A percentile compares a stretch with the other conserved stretches of the same genome.
Conservation (phyloP, 805 yeast species). For the Saccharomycopsis vini region DNA sequence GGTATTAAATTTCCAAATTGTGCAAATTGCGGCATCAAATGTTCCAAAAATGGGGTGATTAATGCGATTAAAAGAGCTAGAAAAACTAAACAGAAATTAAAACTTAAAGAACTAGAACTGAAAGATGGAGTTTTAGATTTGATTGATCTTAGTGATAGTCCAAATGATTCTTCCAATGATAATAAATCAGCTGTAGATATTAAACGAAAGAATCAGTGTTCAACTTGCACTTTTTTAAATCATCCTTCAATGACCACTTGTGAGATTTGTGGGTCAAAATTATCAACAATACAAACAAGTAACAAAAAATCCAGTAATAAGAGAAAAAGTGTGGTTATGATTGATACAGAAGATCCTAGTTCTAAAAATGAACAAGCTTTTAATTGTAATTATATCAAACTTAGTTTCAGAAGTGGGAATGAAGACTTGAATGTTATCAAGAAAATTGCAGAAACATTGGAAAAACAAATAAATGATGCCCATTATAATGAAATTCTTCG, state of each 20-base stretch:
- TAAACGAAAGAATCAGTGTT: constrained; percentile 33
- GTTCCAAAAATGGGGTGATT: constrained; percentile 30
- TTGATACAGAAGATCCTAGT: constrained; percentile 2
- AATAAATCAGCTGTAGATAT: neutral
- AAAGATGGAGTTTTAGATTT: neutral
- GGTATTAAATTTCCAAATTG: constrained; percentile 36
- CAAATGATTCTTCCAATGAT: too few species aligned
- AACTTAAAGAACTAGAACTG: constrained; percentile 4
- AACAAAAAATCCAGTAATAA: neutral
- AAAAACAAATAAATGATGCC: constrained; percentile 9
- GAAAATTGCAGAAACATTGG: constrained; percentile 6
- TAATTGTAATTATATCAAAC: constrained; percentile 11
- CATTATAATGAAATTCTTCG: constrained; percentile 1
- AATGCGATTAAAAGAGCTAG: constrained; percentile 23
- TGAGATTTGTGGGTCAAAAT: constrained; percentile 75
- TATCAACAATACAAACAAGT: constrained; percentile 24
- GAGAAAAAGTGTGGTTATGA: neutral
- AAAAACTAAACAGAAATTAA: neutral
- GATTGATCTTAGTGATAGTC: constrained; percentile 7
- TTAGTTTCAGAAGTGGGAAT: constrained; percentile 13
- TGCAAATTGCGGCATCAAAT: constrained; percentile 52
- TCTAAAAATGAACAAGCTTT: constrained; percentile 21
- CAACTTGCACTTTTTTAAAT: constrained; percentile 70
- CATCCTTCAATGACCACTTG: constrained; percentile 72
- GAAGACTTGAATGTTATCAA: constrained; percentile 8